A percentile compares a stretch with the other conserved stretches of the same genome.
Evolutionary conservation across 2,329 filamentous ascomycete genomes (phyloP).

Genomic region (Rasamsonia emersonii): DNA sequence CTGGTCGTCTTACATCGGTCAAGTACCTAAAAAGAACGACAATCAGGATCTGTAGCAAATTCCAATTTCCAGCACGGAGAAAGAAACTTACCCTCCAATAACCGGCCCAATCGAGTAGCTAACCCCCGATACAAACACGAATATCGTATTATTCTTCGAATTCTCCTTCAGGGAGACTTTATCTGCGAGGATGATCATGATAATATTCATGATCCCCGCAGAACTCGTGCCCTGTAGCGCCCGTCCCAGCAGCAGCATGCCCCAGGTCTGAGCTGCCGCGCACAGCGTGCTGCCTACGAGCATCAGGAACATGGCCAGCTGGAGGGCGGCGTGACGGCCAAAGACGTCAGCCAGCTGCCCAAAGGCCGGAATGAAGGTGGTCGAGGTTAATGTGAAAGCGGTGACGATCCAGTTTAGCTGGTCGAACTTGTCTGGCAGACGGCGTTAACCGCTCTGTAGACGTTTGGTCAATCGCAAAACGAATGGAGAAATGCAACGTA

Average conservation of each 20-base stretch:
- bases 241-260: conserved; percentile 54
- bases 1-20: conserved; percentile 17
- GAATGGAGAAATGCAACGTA: conserved; percentile 26
- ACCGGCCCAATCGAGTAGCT: conserved; percentile 55
- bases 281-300: conserved; percentile 55
- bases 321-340: conserved; percentile 52
- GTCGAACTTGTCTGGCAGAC: conserved; percentile 38
- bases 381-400: conserved; percentile 58
- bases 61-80: neutral
- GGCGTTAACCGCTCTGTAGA: conserved; percentile 6
- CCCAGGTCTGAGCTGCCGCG: conserved; percentile 48
- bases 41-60: conserved; percentile 4
- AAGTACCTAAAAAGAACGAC: conserved; percentile 17
- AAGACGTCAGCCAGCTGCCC: conserved; percentile 58
- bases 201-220: conserved; percentile 53
- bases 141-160: conserved; percentile 53
- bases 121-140: conserved; percentile 51
- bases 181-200: conserved; percentile 57
- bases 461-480: neutral
- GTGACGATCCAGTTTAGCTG: conserved; percentile 64
- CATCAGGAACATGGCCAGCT: conserved; percentile 49
- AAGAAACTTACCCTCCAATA: conserved; percentile 41
- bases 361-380: conserved; percentile 59
- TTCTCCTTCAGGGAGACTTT: conserved; percentile 55
- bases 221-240: conserved; percentile 55